Evolutionary conservation across 805 yeast species (phyloP).

Genomic region (Starmerella sp.): DNA sequence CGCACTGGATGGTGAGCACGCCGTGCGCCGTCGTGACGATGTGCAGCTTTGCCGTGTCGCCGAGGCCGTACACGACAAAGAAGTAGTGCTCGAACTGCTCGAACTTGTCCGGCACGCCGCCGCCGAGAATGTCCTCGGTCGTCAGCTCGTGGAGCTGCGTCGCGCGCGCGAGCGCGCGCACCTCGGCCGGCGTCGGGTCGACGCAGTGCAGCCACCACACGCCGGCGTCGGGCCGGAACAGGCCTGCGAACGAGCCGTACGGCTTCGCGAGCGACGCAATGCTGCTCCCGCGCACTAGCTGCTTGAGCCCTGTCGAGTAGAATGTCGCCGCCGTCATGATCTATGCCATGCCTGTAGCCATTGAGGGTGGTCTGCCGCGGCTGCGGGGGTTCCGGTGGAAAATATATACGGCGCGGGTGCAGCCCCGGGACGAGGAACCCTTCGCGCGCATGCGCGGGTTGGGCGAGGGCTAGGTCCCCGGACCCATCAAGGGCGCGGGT

Average conservation of each 20-base stretch:
- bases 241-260: neutral
- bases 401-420: neutral
- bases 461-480: too few species aligned
- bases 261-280: neutral
- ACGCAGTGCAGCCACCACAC: slow-evolving; percentile 8
- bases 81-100: slow-evolving; percentile 1
- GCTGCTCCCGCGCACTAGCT: neutral
- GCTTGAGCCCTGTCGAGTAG: neutral
- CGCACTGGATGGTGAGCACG: neutral
- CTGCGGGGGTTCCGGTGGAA: neutral
- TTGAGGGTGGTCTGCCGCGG: neutral
- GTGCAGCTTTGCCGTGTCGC: neutral
- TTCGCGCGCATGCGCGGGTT: too few species aligned
- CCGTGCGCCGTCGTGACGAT: neutral
- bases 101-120: slow-evolving; percentile 1
- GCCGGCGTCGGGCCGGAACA: neutral
- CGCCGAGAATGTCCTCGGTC: neutral
- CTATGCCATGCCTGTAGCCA: neutral
- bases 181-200: neutral
- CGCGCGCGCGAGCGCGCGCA: neutral
- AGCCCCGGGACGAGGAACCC: too few species aligned
- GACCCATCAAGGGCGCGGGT: neutral
- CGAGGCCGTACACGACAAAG: neutral
- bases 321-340: neutral
- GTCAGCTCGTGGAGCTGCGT: slow-evolving; percentile 1